Percentiles rank a stretch among this genome's conserved stretches.
Evolutionary conservation across 495 filamentous ascomycete species (phyloP).

Genomic region (Thozetella sp.): DNA sequence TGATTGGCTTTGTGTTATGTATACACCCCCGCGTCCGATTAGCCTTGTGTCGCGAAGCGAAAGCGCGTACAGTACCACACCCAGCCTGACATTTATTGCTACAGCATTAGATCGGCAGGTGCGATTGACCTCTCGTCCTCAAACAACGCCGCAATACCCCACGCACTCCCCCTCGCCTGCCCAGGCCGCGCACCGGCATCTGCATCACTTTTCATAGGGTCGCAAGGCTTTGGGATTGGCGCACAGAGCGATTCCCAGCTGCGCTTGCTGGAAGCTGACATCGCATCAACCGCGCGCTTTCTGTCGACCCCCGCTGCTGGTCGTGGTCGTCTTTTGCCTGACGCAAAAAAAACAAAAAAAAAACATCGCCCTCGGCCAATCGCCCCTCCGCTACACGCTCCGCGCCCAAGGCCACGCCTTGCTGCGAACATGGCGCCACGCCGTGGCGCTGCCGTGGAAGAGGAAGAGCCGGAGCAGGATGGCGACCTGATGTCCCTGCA

Average conservation of each 20-base stretch:
- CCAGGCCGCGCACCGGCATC: not conserved
- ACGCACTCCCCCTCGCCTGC: not conserved
- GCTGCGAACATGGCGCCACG: slow-evolving; percentile 31
- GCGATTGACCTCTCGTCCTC: not conserved
- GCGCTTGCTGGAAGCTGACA: not conserved
- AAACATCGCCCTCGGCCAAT: not conserved
- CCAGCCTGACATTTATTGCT: slow-evolving; percentile 3
- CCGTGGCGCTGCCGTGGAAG: slow-evolving; percentile 25
- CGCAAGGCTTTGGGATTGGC: not conserved
- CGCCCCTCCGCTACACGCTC: not conserved
- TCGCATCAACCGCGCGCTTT: slow-evolving; percentile 1
- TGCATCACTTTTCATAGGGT: not conserved
- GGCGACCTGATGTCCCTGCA: slow-evolving; percentile 42
- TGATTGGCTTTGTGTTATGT: not conserved
- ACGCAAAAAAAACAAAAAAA: not conserved
- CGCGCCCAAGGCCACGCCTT: not conserved
- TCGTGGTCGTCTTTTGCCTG: not conserved
- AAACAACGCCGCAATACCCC: not conserved
- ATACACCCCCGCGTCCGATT: not conserved
- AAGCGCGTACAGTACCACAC: not conserved
- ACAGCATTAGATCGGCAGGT: slow-evolving; percentile 1
- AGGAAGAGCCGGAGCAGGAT: slow-evolving; percentile 26
- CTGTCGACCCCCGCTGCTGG: not conserved
- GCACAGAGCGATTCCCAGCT: not conserved
- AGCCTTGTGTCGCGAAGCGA: not conserved